Evolutionary conservation across 2,329 filamentous ascomycete species (phyloP), one percentile per base, ranked within the genome.

Genomic region (Aspergillus costaricaensis): DNA sequence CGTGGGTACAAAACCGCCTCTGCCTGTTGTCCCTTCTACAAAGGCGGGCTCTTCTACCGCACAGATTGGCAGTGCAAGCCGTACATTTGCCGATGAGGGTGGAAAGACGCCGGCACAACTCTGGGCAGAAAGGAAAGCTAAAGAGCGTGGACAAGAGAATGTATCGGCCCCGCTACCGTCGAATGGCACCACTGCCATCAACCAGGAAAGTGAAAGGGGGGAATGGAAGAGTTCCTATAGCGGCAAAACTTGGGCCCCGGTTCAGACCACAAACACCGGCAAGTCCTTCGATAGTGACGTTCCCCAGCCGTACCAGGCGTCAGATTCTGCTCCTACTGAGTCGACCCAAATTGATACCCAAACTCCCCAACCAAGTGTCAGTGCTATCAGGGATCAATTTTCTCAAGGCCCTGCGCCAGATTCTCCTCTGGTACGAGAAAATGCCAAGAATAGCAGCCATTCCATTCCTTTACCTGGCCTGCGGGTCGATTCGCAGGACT

Each of bases 71-170:
- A 84, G 87, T 65, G 92, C 93, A 39, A 96, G 92, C 79, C 88
- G 92, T 71, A 96, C 92, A 0, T 99, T 98, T 80, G 95, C 95
- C 15, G 93, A 97, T 67, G 83, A 96, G 75, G 93, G 91, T 64
- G 95, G 95, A 63, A 99, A 98, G 82, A 98, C 95, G 5, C 95
- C 95, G 6, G 93, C 95, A 30, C 95, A 99, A 76, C 80, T 96
- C 38, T 99, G 95, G 95, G 94, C 94, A 0, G 95, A 99, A 81
- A 96, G 93, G 81, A 98, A 98, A 81, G 94, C 91, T 39, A 88
- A 88, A 62, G 88, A 95, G 74, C 84, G 88, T 60, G 87, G 85
- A 21, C 67, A 76, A 76, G 80, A 74, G 54, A 79, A 83, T 53
- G 78, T 81, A 27, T 76, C 82, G 54, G 75, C 81, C 19, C 72